phyloP scores from a whole-genome alignment of 169 alveolate genomes.

The Plasmodium coatneyi region DNA sequence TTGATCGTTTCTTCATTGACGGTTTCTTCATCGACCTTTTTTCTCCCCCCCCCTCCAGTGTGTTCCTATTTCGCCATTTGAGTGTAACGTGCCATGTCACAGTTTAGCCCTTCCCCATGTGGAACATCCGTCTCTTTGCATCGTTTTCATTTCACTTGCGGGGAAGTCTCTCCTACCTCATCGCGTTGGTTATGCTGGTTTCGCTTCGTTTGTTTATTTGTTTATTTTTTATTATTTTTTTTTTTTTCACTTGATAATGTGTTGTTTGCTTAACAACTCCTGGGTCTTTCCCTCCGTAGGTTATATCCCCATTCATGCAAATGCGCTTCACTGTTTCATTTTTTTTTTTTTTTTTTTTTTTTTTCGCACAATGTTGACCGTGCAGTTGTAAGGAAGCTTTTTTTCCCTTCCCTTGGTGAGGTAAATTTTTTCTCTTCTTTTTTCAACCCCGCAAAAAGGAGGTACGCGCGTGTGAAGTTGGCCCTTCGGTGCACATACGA shows the following conservation, averaged over 20 bases:
- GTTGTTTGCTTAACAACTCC: too few relatives aligned
- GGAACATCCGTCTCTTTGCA: not conserved
- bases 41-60: not conserved
- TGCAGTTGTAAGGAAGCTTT: not conserved
- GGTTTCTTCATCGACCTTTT: not conserved
- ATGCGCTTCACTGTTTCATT: not conserved
- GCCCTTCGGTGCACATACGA: not conserved
- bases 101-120: not conserved
- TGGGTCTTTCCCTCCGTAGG: too few relatives aligned
- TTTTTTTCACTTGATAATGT: not conserved
- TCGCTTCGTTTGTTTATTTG: not conserved
- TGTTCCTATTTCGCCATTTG: not conserved
- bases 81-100: not conserved
- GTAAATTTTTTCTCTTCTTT: not conserved
- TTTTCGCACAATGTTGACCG: not conserved
- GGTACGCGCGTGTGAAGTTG: not conserved
- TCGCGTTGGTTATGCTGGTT: not conserved
- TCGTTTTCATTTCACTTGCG: not conserved
- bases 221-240: not conserved
- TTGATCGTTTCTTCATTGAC: not conserved
- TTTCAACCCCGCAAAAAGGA: not conserved
- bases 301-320: too few relatives aligned
- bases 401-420: not conserved
- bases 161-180: not conserved
- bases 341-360: not conserved